phyloP scores from a whole-genome alignment of 768 basidiomycete species.

The Coprinopsis strossmayeri region DNA sequence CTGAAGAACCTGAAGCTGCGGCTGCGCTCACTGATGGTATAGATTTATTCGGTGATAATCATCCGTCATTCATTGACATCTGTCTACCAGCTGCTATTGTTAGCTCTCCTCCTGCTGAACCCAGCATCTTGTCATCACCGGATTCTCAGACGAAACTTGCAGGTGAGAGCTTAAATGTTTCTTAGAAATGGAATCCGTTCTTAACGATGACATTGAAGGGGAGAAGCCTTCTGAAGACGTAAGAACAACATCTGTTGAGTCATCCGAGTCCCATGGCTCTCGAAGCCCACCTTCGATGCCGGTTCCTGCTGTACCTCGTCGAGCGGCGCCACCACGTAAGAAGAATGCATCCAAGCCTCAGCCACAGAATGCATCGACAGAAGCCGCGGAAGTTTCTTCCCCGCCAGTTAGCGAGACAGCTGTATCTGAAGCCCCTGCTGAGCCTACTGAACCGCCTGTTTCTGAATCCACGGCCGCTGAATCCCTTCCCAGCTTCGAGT shows the following conservation, averaged over 20 bases:
- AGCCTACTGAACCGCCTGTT: conserved; percentile 25
- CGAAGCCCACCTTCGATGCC: conserved; percentile 58
- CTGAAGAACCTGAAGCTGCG: not conserved
- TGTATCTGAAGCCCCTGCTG: conserved; percentile 23
- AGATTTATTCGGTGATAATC: too few species aligned
- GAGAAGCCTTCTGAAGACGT: conserved; percentile 12
- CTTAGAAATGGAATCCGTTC: not conserved
- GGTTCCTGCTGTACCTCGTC: conserved; percentile 64
- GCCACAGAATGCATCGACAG: not conserved
- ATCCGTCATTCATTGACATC: not conserved
- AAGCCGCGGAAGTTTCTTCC: not conserved
- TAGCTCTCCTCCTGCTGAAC: not conserved
- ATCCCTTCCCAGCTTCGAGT: too few species aligned
- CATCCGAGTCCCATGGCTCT: conserved; percentile 22
- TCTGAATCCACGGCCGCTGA: conserved; percentile 3
- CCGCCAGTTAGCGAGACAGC: not conserved
- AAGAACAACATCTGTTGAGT: conserved; percentile 19
- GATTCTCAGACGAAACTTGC: not conserved
- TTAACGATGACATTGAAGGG: not conserved
- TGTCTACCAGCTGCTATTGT: not conserved
- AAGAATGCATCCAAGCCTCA: conserved; percentile 27
- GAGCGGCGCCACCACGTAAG: conserved; percentile 69
- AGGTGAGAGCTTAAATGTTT: not conserved
- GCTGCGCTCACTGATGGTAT: too few species aligned
- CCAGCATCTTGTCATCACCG: too few species aligned